phyloP scores from a whole-genome alignment of 1,139 yeast genomes.

The Arxiozyma heterogenica region DNA sequence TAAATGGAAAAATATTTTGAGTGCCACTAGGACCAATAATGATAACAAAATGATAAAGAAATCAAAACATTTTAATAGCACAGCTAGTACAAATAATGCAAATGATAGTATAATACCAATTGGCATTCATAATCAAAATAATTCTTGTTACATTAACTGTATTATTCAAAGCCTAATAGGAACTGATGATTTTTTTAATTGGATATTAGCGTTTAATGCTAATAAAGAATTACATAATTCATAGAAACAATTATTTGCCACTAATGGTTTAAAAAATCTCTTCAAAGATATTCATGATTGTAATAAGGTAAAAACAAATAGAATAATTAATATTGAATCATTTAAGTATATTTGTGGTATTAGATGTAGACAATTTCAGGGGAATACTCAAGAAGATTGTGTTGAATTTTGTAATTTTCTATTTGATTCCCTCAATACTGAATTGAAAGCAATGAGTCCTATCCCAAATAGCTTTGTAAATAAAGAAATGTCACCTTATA shows the following conservation, averaged over 20 bases:
- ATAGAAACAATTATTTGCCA: conserved; percentile 23
- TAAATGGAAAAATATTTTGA: background rate
- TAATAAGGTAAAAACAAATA: conserved; percentile 4
- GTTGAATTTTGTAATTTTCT: conserved; percentile 79
- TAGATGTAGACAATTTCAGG: conserved; percentile 54
- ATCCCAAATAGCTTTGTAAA: background rate
- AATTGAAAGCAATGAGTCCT: conserved; percentile 46
- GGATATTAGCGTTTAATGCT: conserved; percentile 34
- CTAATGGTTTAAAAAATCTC: conserved; percentile 64
- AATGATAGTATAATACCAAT: conserved; percentile 24
- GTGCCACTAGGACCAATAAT: background rate
- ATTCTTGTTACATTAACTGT: conserved; percentile 89
- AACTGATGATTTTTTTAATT: conserved; percentile 33
- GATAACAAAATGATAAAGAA: no score
- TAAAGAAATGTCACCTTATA: conserved; percentile 29
- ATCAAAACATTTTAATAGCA: background rate
- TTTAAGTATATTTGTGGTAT: conserved; percentile 58
- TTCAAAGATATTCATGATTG: conserved; percentile 46
- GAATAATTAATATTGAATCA: conserved; percentile 17
- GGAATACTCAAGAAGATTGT: conserved; percentile 82
- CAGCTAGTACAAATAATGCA: background rate
- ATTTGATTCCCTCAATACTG: conserved; percentile 82
- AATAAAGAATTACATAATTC: background rate
- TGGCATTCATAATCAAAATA: conserved; percentile 73
- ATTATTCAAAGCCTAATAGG: conserved; percentile 72